Evolutionary conservation across 805 yeast genomes (phyloP), one percentile per base, ranked within the genome.

Genomic region (Candida xyloterini): DNA sequence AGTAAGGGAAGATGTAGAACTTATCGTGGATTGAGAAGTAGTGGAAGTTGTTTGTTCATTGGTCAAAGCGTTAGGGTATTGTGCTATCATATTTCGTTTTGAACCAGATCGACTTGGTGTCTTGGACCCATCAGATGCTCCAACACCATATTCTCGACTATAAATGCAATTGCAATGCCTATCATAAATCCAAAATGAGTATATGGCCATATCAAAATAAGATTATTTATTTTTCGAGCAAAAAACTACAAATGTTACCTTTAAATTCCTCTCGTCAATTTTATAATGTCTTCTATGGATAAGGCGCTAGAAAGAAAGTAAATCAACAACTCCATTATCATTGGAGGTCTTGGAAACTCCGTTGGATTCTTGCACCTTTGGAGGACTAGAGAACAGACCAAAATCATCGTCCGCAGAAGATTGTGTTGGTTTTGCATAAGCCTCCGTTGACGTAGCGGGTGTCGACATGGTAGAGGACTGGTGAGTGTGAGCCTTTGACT

Each of bases 81-180:
- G 40, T 4, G 29, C 15, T 1, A 29, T 23, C 5, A 14, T 5
- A 9, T 10, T 10, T 7, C 25, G 15, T 25, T 30, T 35, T 2
- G 34, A 22, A 7, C 33, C 16, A 10, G 33, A 28, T 15, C 20
- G 27, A 23, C n/a, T 23, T 3, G 18, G 8, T 10, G 4, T 7
- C 7, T 25, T 26, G 20, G 21, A 9, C 4, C 21, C n/a, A 8
- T 26, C 31, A 4, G 35, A n/a, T 8, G 15, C 11, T 1, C 35
- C 15, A 7, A 47, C 36, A n/a, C 50, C 39, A 30, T 82, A 90
- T 58, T 86, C 95, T 38, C 95, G 69, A 47, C 77, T 76, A 63
- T 78, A 91, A 14, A 91, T 79, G 61, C 98, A 90, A 47, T 84
- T 81, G 52, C 97, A 86, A 64, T 91, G 97, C 58, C 93, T 75